Evolutionary conservation across 2,329 filamentous ascomycete genomes (phyloP), one percentile per base, ranked within the genome.

Genomic region (Alternaria ventricosa): DNA sequence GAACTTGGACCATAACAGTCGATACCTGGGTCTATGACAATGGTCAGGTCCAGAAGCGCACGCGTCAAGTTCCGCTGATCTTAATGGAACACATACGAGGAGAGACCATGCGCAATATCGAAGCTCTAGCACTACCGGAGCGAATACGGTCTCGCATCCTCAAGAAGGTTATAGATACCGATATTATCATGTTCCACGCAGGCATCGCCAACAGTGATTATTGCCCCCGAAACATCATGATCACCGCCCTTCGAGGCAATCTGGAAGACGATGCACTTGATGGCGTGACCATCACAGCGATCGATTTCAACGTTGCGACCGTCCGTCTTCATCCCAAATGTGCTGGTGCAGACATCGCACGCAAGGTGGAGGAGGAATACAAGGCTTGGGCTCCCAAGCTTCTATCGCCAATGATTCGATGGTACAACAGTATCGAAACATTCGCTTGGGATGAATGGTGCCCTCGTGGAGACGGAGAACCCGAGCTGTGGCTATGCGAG

Each of bases 151-250:
- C 53, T n/a, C 4, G 36, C 12, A 45, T 64, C 13, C 20, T 60
- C 15, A 57, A 57, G 18, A 60, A 55, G 12, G 28, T 13, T 2
- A 6, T 64, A 5, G 27, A 41, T 25, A 27, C 27, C n/a, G 61
- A 64, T 7, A 18, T 20, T 13, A 23, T 60, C 20, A 28, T 65
- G 5, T 23, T 12, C 10, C 13, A 60, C n/a, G 57, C 63, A 4
- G 55, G 57, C 1, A 18, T 65, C 15, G 13, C n/a, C n/a, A n/a
- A n/a, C n/a, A n/a, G n/a, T n/a, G 66, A 68, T 13, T 45, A 56
- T 4, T 47, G 18, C 10, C 58, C 66, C 22, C 63, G 63, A 4
- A 68, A 68, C 20, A 50, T 66, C 36, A 66, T 68, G 12, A 2
- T 68, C 9, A 12, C 41, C 6, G 60, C 54, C 5, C 9, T 25